Evolutionary conservation across 495 filamentous ascomycete species (phyloP).

Genomic region (Cercophora samala): DNA sequence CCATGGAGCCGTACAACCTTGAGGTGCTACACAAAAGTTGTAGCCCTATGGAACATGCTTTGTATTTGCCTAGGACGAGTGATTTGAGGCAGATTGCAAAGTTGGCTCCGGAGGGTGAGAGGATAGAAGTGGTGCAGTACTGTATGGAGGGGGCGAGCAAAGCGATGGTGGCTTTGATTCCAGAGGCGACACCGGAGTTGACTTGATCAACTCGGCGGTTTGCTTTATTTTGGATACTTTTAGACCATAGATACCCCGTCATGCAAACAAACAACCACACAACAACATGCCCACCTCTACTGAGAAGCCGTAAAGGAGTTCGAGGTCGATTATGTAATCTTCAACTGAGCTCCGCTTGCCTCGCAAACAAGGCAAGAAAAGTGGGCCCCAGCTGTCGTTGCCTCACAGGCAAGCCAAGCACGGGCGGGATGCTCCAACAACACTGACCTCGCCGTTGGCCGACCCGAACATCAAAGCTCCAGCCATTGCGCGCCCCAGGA

Average conservation of each 20-base stretch:
- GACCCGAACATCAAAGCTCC: background rate
- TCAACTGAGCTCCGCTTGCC: background rate
- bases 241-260: background rate
- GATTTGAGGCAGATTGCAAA: constrained; percentile 78
- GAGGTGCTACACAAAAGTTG: constrained; percentile 59
- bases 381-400: background rate
- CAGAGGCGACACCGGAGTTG: constrained; percentile 19
- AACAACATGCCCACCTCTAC: no score
- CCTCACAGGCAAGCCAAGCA: background rate
- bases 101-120: constrained; percentile 43
- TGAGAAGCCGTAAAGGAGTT: background rate
- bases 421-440: constrained; percentile 2
- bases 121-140: constrained; percentile 79
- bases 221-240: background rate
- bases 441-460: constrained; percentile 1
- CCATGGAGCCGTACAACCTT: constrained; percentile 84
- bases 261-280: no score
- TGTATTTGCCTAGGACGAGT: constrained; percentile 87
- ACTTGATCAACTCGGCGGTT: background rate
- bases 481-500: background rate
- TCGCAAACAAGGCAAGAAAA: background rate
- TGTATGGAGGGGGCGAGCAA: constrained; percentile 90
- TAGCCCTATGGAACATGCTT: constrained; percentile 51
- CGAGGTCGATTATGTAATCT: background rate
- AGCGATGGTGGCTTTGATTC: constrained; percentile 56